Base-by-base conservation (phyloP, 2,329 filamentous ascomycete genomes). In the Bimuria novae-zelandiae region DNA sequence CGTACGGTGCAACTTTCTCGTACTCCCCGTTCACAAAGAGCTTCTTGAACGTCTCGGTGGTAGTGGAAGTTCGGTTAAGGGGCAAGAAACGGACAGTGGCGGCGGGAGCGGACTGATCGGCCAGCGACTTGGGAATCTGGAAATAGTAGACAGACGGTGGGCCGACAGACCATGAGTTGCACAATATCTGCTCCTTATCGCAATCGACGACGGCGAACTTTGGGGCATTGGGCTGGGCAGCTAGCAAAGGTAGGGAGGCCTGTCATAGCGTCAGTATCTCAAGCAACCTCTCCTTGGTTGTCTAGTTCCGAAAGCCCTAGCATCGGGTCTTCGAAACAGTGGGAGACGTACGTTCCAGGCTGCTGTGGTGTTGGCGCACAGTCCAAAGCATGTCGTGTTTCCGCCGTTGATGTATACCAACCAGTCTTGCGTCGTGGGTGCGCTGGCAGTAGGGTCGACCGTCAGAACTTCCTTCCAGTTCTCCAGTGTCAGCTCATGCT, bases 351-450 rank as follows among this genome's bases (percentile, higher is more conserved):
- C 77, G 63, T 80, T 80, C 76, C 77, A 81, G 21, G 87, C 88
- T 52, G 77, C 76, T 66, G 90, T 88, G 48, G 87, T 75, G 55
- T 77, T 79, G 36, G 69, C 79, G 75, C 89, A 93, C 67, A 83
- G 80, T 62, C 88, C 89, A 69, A 82, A 87, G 77, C 89, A 93
- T 27, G 89, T 91, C 77, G 86, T 88, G 80, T 92, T 92, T 62
- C 88, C 80, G 51, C 89, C 89, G 8, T 86, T 89, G 61, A 90
- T 76, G 61, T 89, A 80, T 56, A 93, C 78, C 80, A 89, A 86
- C 88, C 88, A 92, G 75, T 91, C 87, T 74, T 88, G 87, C 4
- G 89, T 87, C 7, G 76, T 80, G 10, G 83, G 71, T 48, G 68
- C 82, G 56, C 82, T 81, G 23, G 75, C 83, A 7, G 83, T 74